These are phyloP conservation scores for Shiraia bambusicola DNA, from an alignment of 2,329 filamentous ascomycete genomes.

Conservation along the genomic window DNA sequence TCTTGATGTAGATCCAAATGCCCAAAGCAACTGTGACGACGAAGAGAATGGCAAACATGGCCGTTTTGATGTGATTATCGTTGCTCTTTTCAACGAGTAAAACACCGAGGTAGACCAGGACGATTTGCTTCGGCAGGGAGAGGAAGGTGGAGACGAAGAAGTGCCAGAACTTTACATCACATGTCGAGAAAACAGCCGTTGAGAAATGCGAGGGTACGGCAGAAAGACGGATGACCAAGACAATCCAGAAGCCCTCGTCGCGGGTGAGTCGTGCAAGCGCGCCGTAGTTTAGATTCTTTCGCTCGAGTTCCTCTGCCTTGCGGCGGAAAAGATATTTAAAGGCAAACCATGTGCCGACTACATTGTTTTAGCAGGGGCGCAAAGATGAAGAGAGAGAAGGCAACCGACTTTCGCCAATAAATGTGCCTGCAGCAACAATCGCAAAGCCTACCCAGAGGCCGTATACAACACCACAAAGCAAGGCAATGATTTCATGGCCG, in stretches of 20 bases:
- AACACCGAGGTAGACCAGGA: constrained; percentile 40
- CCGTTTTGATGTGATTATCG: constrained; percentile 26
- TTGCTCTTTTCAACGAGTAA: constrained; percentile 32
- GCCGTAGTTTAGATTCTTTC: constrained; percentile 41
- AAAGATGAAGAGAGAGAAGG: background rate
- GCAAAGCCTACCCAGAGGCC: constrained; percentile 40
- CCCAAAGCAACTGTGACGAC: constrained; percentile 34
- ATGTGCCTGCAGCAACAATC: constrained; percentile 38
- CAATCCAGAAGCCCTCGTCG: constrained; percentile 39
- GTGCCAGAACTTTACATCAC: constrained; percentile 41
- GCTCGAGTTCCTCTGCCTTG: constrained; percentile 36
- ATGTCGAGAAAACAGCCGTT: constrained; percentile 41
- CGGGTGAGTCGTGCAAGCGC: constrained; percentile 39
- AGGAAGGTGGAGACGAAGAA: constrained; percentile 38
- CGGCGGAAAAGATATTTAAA: constrained; percentile 37
- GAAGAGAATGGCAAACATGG: constrained; percentile 36
- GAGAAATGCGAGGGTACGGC: constrained; percentile 41
- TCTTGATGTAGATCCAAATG: constrained; percentile 38
- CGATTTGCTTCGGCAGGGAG: constrained; percentile 40
- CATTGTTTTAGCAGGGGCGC: constrained; percentile 9
- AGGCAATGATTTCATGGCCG: constrained; percentile 37
- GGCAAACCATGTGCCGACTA: constrained; percentile 41
- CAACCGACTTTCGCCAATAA: constrained; percentile 36
- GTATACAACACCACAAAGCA: constrained; percentile 40
- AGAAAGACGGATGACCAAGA: constrained; percentile 37